Evolutionary conservation across 257 asterid species (phyloP), one percentile per base, ranked within the genome.

Genomic region (Gentiana dahurica): DNA sequence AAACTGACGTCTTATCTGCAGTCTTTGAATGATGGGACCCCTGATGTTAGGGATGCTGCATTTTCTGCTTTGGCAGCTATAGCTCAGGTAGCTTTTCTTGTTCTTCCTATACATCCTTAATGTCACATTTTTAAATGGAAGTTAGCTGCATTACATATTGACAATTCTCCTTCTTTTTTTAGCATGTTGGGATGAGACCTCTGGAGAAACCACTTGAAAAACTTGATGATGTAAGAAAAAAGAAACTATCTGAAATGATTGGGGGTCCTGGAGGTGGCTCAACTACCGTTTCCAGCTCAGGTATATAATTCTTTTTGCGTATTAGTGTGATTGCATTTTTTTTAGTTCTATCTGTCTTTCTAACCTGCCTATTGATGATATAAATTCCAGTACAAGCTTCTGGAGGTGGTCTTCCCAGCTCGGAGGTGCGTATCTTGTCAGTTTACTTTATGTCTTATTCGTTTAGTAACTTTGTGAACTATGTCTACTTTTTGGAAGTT

Each of bases 41-140:
- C 99, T 60, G 99, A 92, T 2, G 99, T 92, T 65, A 81, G 99
- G 75, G 99, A 92, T 83, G 97, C 99, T 50, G 95, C 99, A 46
- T 92, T 92, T 73, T 85, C 95, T 7, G 95, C 88, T 58, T 77
- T 92, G 88, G 84, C 99, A 36, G 93, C 99, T 67, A 63, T 85
- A 61, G 97, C 99, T 61, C 85, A 85, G 99, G 99, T 92, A 73
- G 12, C 55, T 58, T 39, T 63, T 56, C 49, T 36, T 38, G 9
- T 12, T 54, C 57, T 44, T 44, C 41, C 34, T 43, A 60, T 68
- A 71, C 60, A 51, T 41, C 1, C 64, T 64, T 43, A 11, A 11
- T 43, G 5, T 57, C 9, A 32, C 62, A 13, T 36, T 55, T 58
- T 13, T 45, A 54, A 35, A 32, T 49, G 49, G 54, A 37, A 55